phyloP scores from a whole-genome alignment of 192 early-diverging fungal species.

The Thamnidium elegans region DNA sequence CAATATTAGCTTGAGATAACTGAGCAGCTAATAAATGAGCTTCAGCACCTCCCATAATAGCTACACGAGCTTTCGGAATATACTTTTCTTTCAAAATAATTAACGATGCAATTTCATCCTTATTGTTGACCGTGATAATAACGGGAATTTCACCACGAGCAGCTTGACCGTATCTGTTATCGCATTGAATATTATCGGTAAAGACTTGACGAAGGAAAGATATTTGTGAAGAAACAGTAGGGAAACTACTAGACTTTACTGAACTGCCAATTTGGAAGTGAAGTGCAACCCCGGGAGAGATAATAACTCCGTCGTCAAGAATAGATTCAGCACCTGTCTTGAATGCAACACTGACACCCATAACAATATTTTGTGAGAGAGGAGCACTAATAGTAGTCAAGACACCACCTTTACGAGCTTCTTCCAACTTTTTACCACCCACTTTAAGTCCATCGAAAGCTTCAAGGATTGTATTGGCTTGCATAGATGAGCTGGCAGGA shows the following conservation, averaged over 20 bases:
- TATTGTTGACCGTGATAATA: conserved; percentile 45
- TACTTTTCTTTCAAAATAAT: conserved; percentile 57
- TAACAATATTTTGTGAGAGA: conserved; percentile 46
- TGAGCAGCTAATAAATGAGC: conserved; percentile 60
- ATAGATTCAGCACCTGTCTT: conserved; percentile 55
- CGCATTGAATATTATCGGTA: conserved; percentile 24
- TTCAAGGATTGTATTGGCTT: conserved; percentile 31
- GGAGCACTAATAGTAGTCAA: conserved; percentile 58
- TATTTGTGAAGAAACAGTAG: conserved; percentile 55
- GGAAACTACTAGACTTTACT: conserved; percentile 37
- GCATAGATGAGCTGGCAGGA: conserved; percentile 9
- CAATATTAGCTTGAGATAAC: conserved; percentile 50
- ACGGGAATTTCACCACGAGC: conserved; percentile 51
- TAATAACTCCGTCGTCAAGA: conserved; percentile 38
- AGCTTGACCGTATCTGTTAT: conserved; percentile 39
- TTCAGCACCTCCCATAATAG: conserved; percentile 66
- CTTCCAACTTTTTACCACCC: conserved; percentile 51
- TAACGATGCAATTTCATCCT: conserved; percentile 65
- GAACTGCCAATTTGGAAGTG: conserved; percentile 57
- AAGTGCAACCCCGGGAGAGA: conserved; percentile 53
- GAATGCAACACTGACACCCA: conserved; percentile 66
- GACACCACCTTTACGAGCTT: conserved; percentile 60
- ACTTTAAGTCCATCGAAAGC: conserved; percentile 70
- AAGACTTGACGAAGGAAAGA: conserved; percentile 43
- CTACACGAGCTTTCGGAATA: conserved; percentile 41